Percentiles rank a stretch among this genome's conserved stretches.
Evolutionary conservation across 2,329 filamentous ascomycete species (phyloP).

Genomic region (Coleophoma eucalyptorum): DNA sequence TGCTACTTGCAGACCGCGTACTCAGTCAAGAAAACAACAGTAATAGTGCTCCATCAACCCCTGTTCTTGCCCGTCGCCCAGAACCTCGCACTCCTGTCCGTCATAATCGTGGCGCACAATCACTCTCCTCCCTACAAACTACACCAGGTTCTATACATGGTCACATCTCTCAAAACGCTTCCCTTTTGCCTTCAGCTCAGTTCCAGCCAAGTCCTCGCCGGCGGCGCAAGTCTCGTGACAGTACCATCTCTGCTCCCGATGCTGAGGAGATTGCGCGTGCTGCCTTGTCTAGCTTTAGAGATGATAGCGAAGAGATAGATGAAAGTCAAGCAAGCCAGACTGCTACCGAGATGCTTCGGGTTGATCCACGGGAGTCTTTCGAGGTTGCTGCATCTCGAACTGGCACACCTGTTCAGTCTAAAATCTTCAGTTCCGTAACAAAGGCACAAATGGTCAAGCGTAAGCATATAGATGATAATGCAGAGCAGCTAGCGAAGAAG

Average conservation of each 20-base stretch:
- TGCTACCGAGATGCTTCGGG: slow-evolving; percentile 70
- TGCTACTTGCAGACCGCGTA: slow-evolving; percentile 71
- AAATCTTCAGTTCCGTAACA: not conserved
- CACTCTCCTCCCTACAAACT: slow-evolving; percentile 77
- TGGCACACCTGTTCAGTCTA: slow-evolving; percentile 32
- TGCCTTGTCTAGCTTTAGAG: slow-evolving; percentile 32
- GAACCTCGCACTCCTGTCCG: slow-evolving; percentile 46
- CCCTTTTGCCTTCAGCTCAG: slow-evolving; percentile 59
- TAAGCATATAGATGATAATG: not conserved
- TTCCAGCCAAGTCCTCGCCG: slow-evolving; percentile 28
- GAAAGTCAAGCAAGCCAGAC: slow-evolving; percentile 77
- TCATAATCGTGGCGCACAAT: slow-evolving; percentile 75
- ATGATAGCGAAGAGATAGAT: slow-evolving; percentile 57
- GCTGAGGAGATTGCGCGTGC: slow-evolving; percentile 50
- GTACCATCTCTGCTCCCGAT: slow-evolving; percentile 73
- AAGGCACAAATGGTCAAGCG: not conserved
- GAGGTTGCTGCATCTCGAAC: slow-evolving; percentile 24
- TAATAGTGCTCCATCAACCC: slow-evolving; percentile 71
- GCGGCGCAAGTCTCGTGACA: slow-evolving; percentile 72
- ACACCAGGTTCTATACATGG: slow-evolving; percentile 61
- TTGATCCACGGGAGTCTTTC: slow-evolving; percentile 40
- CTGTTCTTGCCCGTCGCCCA: slow-evolving; percentile 28
- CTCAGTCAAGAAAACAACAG: slow-evolving; percentile 74
- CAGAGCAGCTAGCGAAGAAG: not conserved
- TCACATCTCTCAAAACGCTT: slow-evolving; percentile 36